Percentiles rank a stretch among this genome's conserved stretches.
phyloP scores from a whole-genome alignment of 2,329 filamentous ascomycete genomes.

The Trichoderma cornu-damae region DNA sequence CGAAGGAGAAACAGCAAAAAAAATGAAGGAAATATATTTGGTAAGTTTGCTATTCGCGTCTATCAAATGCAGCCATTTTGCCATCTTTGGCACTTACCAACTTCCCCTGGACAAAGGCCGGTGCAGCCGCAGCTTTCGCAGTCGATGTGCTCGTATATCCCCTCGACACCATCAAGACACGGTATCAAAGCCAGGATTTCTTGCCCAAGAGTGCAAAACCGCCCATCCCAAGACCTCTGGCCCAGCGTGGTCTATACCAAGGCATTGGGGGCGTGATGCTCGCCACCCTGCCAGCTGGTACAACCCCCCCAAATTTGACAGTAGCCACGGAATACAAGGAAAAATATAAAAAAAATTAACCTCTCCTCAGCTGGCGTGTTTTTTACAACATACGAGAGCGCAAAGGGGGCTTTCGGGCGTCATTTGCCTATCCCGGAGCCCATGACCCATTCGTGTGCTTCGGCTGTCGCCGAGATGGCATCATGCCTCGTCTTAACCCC shows the following conservation, averaged over 20 bases:
- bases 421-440: slow-evolving; percentile 58
- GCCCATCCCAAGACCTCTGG: slow-evolving; percentile 48
- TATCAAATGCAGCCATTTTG: not conserved
- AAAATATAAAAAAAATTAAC: too few species aligned
- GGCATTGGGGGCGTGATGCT: slow-evolving; percentile 80
- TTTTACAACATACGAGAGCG: slow-evolving; percentile 82
- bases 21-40: slow-evolving; percentile 30
- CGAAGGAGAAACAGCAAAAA: too few species aligned
- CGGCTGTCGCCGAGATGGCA: slow-evolving; percentile 71
- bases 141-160: slow-evolving; percentile 84
- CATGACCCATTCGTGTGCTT: slow-evolving; percentile 67
- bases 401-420: slow-evolving; percentile 58
- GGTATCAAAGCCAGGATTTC: slow-evolving; percentile 75
- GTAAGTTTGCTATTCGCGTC: slow-evolving; percentile 21
- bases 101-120: slow-evolving; percentile 57
- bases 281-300: slow-evolving; percentile 82
- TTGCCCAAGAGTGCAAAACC: slow-evolving; percentile 57
- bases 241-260: slow-evolving; percentile 74
- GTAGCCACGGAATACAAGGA: too few species aligned
- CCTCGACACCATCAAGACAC: slow-evolving; percentile 83
- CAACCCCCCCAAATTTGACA: slow-evolving; percentile 17
- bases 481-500: slow-evolving; percentile 84
- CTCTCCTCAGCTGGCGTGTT: slow-evolving; percentile 64
- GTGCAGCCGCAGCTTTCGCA: slow-evolving; percentile 77
- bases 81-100: not conserved